Percentiles rank a stretch among this genome's conserved stretches.
phyloP scores from a whole-genome alignment of 1,284 basidiomycete genomes.

The Anthracocystis panici-leucophaei region DNA sequence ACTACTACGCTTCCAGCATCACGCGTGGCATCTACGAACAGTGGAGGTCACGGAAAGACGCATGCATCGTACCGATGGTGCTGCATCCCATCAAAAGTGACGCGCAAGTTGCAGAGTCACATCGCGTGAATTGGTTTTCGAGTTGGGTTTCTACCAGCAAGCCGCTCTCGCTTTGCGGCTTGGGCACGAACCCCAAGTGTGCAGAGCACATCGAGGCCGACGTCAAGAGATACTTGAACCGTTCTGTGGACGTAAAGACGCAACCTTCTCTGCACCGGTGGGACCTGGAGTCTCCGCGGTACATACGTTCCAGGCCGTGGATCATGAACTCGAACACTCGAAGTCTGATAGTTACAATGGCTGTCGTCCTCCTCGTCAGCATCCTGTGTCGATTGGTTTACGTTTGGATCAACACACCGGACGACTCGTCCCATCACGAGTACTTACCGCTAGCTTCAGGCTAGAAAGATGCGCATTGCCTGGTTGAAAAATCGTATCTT shows the following conservation, averaged over 20 bases:
- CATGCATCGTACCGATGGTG: conserved; percentile 16
- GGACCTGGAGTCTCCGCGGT: conserved; percentile 12
- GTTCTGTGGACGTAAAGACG: not conserved
- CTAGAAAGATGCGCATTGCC: not conserved
- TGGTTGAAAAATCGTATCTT: too few species aligned
- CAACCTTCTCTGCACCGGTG: conserved; percentile 9
- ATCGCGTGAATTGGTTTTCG: not conserved
- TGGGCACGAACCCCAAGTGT: not conserved
- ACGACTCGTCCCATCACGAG: too few species aligned
- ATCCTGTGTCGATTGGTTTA: not conserved
- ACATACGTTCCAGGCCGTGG: conserved; percentile 13
- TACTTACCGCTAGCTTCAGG: conserved; percentile 3
- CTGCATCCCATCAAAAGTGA: conserved; percentile 29
- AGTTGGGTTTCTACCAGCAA: not conserved
- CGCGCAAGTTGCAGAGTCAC: not conserved
- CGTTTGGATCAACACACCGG: not conserved
- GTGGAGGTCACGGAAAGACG: conserved; percentile 12
- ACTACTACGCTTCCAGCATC: conserved; percentile 24
- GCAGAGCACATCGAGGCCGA: not conserved
- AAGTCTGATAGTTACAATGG: not conserved
- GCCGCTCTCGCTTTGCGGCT: not conserved
- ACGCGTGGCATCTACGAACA: conserved; percentile 6
- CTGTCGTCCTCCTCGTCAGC: not conserved
- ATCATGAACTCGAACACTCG: conserved; percentile 28
- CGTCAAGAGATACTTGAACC: conserved; percentile 1